Conservation (phyloP, 164 flowering plant genomes). For the Platanus orientalis region DNA sequence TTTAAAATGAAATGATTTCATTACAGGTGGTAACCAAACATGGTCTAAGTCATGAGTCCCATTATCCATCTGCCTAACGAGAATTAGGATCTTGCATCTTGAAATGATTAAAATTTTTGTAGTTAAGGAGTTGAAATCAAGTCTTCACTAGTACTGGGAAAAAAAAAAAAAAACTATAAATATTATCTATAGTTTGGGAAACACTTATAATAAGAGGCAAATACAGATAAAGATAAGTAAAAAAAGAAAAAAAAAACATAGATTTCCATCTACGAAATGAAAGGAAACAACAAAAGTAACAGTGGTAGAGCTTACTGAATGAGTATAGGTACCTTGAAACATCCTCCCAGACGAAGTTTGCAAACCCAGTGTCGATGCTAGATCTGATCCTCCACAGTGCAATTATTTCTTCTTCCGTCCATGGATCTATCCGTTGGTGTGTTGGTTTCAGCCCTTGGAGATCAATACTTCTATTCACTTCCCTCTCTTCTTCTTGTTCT, state of each 20-base stretch:
- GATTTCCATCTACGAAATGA: neutral
- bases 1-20: no score
- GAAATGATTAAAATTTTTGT: neutral
- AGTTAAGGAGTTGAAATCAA: neutral
- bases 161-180: neutral
- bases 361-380: constrained; percentile 54
- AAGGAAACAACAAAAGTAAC: neutral
- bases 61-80: neutral
- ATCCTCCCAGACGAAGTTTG: constrained; percentile 72
- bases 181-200: no score
- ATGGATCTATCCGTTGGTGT: constrained; percentile 25
- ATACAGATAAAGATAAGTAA: neutral
- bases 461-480: constrained; percentile 18
- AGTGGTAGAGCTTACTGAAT: neutral
- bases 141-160: neutral
- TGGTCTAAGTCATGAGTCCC: no score
- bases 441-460: constrained; percentile 19
- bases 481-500: constrained; percentile 13
- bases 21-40: no score
- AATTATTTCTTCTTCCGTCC: constrained; percentile 61
- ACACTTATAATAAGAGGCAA: neutral
- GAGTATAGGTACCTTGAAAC: constrained; percentile 51
- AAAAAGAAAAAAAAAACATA: no score
- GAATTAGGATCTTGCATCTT: neutral
- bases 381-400: constrained; percentile 65